Evolutionary conservation across 2,329 filamentous ascomycete species (phyloP), one percentile per base, ranked within the genome.

Genomic region (Penicillium glabrum): DNA sequence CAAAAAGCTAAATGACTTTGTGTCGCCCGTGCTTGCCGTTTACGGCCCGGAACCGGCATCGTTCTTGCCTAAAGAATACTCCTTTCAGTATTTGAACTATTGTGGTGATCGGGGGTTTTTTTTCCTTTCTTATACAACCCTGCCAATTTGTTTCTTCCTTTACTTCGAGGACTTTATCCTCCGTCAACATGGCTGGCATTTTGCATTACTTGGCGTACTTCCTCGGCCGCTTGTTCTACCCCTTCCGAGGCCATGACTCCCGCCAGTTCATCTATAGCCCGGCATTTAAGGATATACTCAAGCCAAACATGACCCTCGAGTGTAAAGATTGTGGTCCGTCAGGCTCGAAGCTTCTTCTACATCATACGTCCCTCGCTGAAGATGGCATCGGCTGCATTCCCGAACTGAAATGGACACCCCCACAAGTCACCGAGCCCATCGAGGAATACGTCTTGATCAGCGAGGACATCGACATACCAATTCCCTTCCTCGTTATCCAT

Each of bases 381-480:
- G 65, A 68, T 48, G 59, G 65, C 9, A 44, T 45, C 26, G 67
- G 68, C 3, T 54, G 46, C 21, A 54, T 70, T 5, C 68, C 69
- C 3, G 56, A 65, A 16, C 41, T 71, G 2, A 58, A 29, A n/a
- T 71, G 68, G 68, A 66, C 55, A 6, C 24, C 61, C 26, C 67
- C 66, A 3, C 21, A 52, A 26, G 51, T 51, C 10, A 39, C 41
- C 10, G 55, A 57, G 7, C 51, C 60, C 3, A 60, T 66, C 23
- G 57, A 62, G 27, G 68, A 68, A 47, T 69, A 70, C 26, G 54
- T 73, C 13, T 49, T 75, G 24, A 39, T 71, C 10, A 64, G 66
- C 16, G 69, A 75, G 48, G 70, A 72, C 29, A 58, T 70, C 19
- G 71, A 74, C 27, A 54, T 64, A 0, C 68, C 71, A 3, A 64